phyloP scores from a whole-genome alignment of 2,329 filamentous ascomycete genomes.

The Trichoderma gracile region DNA sequence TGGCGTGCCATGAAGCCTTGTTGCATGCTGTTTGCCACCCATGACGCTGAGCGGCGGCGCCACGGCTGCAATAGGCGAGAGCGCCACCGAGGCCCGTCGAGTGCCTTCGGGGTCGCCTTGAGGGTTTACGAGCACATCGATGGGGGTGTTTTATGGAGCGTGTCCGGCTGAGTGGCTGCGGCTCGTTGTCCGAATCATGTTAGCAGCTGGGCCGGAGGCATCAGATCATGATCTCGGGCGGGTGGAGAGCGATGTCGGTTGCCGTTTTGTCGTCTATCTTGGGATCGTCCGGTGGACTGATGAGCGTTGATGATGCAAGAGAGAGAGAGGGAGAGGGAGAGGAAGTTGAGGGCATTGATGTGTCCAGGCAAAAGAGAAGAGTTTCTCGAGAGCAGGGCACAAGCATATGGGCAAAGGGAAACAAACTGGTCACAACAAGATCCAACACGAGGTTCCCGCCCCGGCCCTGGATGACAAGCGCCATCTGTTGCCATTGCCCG shows the following conservation, averaged over 20 bases:
- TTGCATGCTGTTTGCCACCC: constrained; percentile 12
- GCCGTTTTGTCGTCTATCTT: not conserved
- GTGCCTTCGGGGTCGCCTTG: constrained; percentile 20
- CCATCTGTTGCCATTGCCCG: not conserved
- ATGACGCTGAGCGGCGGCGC: constrained; percentile 23
- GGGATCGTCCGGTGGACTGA: not conserved
- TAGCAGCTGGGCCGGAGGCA: not conserved
- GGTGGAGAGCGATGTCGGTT: constrained; percentile 13
- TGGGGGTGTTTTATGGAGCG: not conserved
- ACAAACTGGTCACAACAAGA: not conserved
- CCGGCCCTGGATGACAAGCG: constrained; percentile 5
- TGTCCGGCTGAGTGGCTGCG: not conserved
- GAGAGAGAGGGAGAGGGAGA: too few species aligned
- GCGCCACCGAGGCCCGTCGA: constrained; percentile 12
- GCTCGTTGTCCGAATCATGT: not conserved
- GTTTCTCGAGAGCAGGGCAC: too few species aligned
- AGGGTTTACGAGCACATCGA: too few species aligned
- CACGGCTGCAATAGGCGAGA: constrained; percentile 7
- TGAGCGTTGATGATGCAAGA: too few species aligned
- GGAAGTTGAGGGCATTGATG: too few species aligned
- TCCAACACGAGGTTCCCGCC: not conserved
- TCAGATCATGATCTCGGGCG: not conserved
- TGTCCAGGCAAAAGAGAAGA: too few species aligned
- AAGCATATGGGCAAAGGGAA: too few species aligned
- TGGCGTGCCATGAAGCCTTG: too few species aligned